Base-by-base conservation (phyloP, 2,329 filamentous ascomycete genomes). In the Cordyceps cicadae region DNA sequence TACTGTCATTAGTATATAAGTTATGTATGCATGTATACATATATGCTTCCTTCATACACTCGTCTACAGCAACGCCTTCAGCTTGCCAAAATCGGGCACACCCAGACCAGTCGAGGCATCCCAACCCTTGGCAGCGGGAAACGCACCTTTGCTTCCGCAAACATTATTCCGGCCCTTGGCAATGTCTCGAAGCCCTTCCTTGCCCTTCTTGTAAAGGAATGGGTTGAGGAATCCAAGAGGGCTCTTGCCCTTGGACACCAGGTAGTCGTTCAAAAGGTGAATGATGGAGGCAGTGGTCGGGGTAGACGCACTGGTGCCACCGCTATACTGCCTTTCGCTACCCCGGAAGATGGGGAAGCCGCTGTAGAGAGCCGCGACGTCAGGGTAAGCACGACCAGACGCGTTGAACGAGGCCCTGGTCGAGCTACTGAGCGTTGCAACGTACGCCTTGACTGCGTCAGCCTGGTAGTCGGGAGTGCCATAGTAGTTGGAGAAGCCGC, bases 221-320 rank as follows among this genome's bases (percentile, higher is more conserved):
- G 77, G 76, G 60, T 79, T 79, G 3, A 79, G 66, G 62, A 79
- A 80, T 1, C 77, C 77, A 17, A 79, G 67, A 2, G 75, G 69
- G 1, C 70, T 54, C 64, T 71, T 68, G 0, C 70, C 71, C 21
- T 68, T 65, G 6, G 70, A 71, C 43, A 74, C 66, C 12, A 76
- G 68, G 46, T 75, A 76, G 39, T 76, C 76, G 48, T 79, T 79
- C 52, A 79, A 70, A 1, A 77, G 69, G 1, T 73, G 74, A 17
- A 80, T 69, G 14, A 79, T 70, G 2, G 73, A 70, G 0, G 76
- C 75, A 41, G 78, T 73, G 0, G 75, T 71, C 0, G 77, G 77
- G 0, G 72, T 66, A 1, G 74, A 73, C 0, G 76, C 77, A 19
- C 70, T 74, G 5, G 62, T 60, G 3, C 67, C 69, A 15, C 54